Evolutionary conservation across 2,329 filamentous ascomycete species (phyloP).

Genomic region (Celoporthe dispersa): DNA sequence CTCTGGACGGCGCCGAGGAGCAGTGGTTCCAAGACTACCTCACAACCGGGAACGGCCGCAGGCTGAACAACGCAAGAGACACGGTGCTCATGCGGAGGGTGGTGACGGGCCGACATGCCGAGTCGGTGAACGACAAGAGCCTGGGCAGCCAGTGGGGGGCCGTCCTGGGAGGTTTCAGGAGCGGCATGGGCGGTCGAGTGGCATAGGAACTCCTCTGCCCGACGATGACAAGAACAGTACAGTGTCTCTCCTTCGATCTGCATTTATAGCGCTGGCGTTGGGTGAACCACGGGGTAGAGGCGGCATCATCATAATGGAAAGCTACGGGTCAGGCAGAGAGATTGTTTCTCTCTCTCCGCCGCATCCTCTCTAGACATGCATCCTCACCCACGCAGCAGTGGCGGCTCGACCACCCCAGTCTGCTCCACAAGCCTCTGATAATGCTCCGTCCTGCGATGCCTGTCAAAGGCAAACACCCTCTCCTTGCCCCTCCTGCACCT

Average conservation of each 20-base stretch:
- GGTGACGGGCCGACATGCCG: conserved; percentile 63
- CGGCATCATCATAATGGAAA: neutral
- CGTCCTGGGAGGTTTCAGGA: conserved; percentile 56
- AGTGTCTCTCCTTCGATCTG: neutral
- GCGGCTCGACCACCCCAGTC: conserved; percentile 42
- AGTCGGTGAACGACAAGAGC: conserved; percentile 50
- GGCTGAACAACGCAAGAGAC: conserved; percentile 69
- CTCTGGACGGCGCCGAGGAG: conserved; percentile 73
- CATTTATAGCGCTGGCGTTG: conserved; percentile 16
- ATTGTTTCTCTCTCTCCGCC: neutral
- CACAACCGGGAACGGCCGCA: conserved; percentile 65
- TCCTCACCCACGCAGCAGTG: conserved; percentile 30
- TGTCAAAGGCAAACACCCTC: conserved; percentile 51
- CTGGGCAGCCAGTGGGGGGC: conserved; percentile 52
- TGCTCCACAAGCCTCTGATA: conserved; percentile 46
- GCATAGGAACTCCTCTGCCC: conserved; percentile 1
- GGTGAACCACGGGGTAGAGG: neutral
- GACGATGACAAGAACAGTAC: neutral
- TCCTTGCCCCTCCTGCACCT: conserved; percentile 53
- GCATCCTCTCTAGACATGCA: neutral
- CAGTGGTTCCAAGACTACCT: conserved; percentile 74
- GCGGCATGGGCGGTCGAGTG: conserved; percentile 43
- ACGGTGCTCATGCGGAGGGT: conserved; percentile 76
- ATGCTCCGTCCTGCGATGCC: conserved; percentile 49
- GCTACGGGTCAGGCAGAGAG: neutral